A percentile compares a stretch with the other conserved stretches of the same genome.
phyloP scores from a whole-genome alignment of 2,329 filamentous ascomycete species.

The Piedraia hortae region DNA sequence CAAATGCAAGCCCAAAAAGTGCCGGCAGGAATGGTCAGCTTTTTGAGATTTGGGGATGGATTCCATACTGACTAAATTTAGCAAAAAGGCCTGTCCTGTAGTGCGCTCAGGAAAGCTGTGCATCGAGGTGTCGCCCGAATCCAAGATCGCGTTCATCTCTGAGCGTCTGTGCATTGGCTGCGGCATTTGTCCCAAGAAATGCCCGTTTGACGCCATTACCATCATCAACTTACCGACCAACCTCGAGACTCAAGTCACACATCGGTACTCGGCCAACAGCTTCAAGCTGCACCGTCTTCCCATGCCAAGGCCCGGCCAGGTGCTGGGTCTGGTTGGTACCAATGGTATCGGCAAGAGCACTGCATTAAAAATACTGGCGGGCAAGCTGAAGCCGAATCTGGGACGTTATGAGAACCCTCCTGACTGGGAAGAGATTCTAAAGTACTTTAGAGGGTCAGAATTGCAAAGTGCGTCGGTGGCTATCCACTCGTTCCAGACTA shows the following conservation, averaged over 20 bases:
- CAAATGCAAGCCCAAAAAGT: conserved; percentile 92
- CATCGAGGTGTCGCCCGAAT: conserved; percentile 71
- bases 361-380: conserved; percentile 93
- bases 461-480: conserved; percentile 42
- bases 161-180: conserved; percentile 91
- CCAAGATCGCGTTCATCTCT: conserved; percentile 93
- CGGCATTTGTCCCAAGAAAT: conserved; percentile 98
- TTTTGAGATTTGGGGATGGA: too few species aligned
- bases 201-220: conserved; percentile 91
- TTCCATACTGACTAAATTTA: too few species aligned
- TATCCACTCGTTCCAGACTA: conserved; percentile 2
- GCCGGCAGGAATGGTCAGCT: conserved; percentile 29
- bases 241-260: conserved; percentile 90
- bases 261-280: conserved; percentile 96
- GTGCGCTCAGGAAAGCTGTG: conserved; percentile 92
- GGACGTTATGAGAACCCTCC: conserved; percentile 87
- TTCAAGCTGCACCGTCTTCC: conserved; percentile 97
- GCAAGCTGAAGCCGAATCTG: conserved; percentile 94
- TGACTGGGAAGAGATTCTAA: conserved; percentile 97
- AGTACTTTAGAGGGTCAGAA: conserved; percentile 92
- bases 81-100: conserved; percentile 95
- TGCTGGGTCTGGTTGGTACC: conserved; percentile 85
- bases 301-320: conserved; percentile 83
- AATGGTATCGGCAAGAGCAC: conserved; percentile 99
- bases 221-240: conserved; percentile 99